Base-by-base conservation (phyloP, 768 basidiomycete species). In the Austroboletus festivus region DNA sequence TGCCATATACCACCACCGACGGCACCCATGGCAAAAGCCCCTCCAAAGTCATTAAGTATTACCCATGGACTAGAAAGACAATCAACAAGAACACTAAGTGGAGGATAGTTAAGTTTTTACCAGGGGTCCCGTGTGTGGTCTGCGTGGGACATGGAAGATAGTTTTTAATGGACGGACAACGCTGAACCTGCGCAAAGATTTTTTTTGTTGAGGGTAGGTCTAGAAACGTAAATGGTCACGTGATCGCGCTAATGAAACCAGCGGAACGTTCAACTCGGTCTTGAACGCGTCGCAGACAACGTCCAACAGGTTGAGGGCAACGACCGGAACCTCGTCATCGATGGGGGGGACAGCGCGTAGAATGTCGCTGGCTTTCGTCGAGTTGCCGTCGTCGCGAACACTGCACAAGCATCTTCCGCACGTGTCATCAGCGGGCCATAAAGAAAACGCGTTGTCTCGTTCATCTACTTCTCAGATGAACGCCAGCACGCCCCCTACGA, bases 1-100 rank as follows among this genome's bases (percentile, higher is more conserved):
- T 97, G 93, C 95, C 95, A 98, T 63, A 97, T 92, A 55, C 89
- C 93, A 62, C 95, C 95, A 60, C 95, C 95, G 47, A 98, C 85
- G 30, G 93, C 92, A 67, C 94, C 94, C 94, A 97, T 97, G 16
- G 94, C 82, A 70, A 96, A 95, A 12, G 94, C 93, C 53, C 93
- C 94, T 51, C 95, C 94, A 70, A 94, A 95, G 75, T 98, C 95
- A 76, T 91, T 96, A 60, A 97, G 85, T 65, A 97, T 89, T 44
- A 97, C 94, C 92, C 93, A 97, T 61, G 95, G 95, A 72, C 95
- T 97, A 61, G 13, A 16, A 26, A 19, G 35, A 28, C 8, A 1
- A 44, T 57, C 23, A 58, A 60, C 26, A 3, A 12, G 20, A 1
- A 6, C 13, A 18, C 30, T 15, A 19, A 28, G 16, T 34, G 34